phyloP scores from a whole-genome alignment of 257 asterid species.

The Solanum lignicaule region DNA sequence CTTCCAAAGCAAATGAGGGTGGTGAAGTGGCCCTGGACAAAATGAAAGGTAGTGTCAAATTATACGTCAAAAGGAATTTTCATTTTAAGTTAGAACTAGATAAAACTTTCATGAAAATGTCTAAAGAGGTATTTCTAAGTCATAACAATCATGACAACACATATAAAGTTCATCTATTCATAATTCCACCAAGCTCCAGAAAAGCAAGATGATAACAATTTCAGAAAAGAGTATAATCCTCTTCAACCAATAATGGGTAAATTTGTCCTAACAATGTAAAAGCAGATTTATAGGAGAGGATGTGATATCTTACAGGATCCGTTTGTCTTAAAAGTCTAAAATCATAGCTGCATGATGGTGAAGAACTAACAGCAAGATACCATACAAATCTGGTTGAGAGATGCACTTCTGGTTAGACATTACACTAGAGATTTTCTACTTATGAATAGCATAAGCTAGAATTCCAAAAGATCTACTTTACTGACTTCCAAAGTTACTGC shows the following conservation, averaged over 20 bases:
- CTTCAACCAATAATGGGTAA: neutral
- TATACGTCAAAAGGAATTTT: neutral
- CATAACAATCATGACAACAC: neutral
- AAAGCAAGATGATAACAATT: neutral
- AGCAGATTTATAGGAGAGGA: neutral
- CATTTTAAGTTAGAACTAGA: neutral
- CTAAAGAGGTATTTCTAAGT: neutral
- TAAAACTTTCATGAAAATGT: neutral
- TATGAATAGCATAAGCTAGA: neutral
- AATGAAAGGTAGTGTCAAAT: neutral
- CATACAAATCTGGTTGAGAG: neutral
- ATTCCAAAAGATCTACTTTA: neutral
- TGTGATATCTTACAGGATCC: neutral
- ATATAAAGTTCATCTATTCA: neutral
- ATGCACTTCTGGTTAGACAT: neutral
- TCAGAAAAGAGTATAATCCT: neutral
- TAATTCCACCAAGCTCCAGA: neutral
- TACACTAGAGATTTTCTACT: neutral
- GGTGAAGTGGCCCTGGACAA: constrained; percentile 82
- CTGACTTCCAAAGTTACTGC: neutral
- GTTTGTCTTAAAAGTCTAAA: neutral
- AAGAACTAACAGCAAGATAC: neutral
- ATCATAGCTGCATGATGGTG: neutral
- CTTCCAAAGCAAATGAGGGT: constrained; percentile 79
- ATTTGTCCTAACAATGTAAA: neutral